Base-by-base conservation (phyloP, 139 green algal genomes). In the Bryopsis sp. region DNA sequence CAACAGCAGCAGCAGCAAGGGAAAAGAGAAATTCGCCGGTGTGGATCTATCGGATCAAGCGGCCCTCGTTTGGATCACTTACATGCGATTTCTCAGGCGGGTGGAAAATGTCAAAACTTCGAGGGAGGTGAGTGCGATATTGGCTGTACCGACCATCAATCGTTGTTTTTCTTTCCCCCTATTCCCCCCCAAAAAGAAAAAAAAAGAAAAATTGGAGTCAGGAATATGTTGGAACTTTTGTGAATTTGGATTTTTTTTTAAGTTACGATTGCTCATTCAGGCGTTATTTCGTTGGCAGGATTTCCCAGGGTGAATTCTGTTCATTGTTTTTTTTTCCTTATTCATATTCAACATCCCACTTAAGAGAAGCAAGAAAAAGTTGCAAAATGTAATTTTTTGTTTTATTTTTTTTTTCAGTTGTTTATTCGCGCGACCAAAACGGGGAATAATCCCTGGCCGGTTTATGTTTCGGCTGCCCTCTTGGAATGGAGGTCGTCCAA, bases 391-490 rank as follows among this genome's bases (percentile, higher is more conserved):
- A 57, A 57, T 57, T 22, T n/a, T n/a, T n/a, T n/a, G n/a, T n/a
- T n/a, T n/a, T n/a, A n/a, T 28, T 28, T 63, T 8, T 63, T 48
- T 19, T 35, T 34, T 36, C 79, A 90, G 83, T 62, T 92, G 24
- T 97, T 97, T 66, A 72, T 97, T 34, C 78, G 85, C 2, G 85
- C 85, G 0, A 78, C 84, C 34, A 92, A 92, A 68, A 88, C 77
- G 62, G 60, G 70, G 1, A 64, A 39, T 2, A 80, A 81, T 61
- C 68, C 80, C 6, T 95, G 91, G 86, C 84, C 95, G 74, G 79
- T 96, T 36, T 97, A 90, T 71, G 85, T 82, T 0, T 88, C 86
- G 2, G 81, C 79, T 0, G 92, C 92, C 0, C 58, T 83, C 24
- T 77, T 97, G 72, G 92, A 97, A 80, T 95, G 87, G 85, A 71